Conservation (phyloP, 257 asterid genomes). For the Solanum dulcamara region DNA sequence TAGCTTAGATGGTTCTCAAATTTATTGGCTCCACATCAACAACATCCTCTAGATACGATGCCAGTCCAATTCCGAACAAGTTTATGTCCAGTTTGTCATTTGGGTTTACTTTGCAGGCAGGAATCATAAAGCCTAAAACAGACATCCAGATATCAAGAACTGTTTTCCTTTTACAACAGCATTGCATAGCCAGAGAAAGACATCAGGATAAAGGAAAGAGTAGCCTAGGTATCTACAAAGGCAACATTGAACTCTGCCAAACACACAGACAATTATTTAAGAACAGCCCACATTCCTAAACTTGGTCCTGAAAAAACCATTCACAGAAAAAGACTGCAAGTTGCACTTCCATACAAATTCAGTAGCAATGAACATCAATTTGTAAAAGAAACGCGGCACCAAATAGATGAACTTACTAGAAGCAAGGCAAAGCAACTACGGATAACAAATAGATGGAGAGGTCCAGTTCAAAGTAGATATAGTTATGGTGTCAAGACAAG, state of each 20-base stretch:
- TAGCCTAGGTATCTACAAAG: neutral
- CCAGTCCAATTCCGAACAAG: neutral
- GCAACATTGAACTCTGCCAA: neutral
- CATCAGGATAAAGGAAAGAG: neutral
- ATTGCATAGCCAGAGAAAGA: neutral
- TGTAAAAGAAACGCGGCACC: neutral
- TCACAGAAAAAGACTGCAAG: neutral
- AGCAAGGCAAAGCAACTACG: neutral
- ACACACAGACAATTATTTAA: neutral
- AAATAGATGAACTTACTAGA: neutral
- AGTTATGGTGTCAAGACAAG: neutral
- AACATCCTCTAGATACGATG: neutral
- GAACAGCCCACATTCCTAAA: neutral
- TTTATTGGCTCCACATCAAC: neutral
- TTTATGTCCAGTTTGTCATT: neutral
- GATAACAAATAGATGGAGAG: neutral
- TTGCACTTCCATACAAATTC: neutral
- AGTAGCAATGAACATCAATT: neutral
- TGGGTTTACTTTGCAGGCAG: neutral
- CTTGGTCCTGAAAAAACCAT: neutral
- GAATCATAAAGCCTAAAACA: neutral
- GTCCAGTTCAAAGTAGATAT: neutral
- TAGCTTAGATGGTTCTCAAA: neutral
- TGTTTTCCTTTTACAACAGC: neutral
- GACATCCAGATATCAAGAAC: neutral